phyloP scores from a whole-genome alignment of 177 flowering plant species.

The Tripterygium wilfordii region DNA sequence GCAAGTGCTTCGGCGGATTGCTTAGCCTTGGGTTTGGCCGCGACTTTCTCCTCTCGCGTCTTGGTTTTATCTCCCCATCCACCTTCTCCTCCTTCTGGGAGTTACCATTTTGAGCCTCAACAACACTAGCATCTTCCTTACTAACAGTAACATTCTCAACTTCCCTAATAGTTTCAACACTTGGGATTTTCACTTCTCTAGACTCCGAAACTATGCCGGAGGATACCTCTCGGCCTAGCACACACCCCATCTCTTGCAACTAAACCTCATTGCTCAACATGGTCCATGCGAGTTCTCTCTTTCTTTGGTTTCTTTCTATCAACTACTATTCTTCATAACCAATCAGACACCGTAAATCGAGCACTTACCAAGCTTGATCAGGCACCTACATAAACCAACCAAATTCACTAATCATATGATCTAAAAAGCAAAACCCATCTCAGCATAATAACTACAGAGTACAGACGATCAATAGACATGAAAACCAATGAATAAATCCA shows the following conservation, averaged over 20 bases:
- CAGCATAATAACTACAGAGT: too few species aligned
- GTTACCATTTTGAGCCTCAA: slow-evolving; percentile 12
- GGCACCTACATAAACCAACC: too few species aligned
- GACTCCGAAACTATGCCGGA: slow-evolving; percentile 21
- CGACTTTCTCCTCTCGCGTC: slow-evolving; percentile 27
- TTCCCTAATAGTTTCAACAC: slow-evolving; percentile 19
- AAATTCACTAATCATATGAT: too few species aligned
- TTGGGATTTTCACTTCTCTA: slow-evolving; percentile 11
- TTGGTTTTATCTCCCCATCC: slow-evolving; percentile 13
- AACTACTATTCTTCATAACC: slow-evolving; percentile 1
- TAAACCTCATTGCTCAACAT: slow-evolving; percentile 33
- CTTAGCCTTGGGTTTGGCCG: too few species aligned
- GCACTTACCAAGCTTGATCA: too few species aligned
- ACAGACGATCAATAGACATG: too few species aligned
- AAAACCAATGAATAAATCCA: too few species aligned
- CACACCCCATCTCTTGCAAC: slow-evolving; percentile 37
- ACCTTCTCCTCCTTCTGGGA: slow-evolving; percentile 16
- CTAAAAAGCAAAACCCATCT: too few species aligned
- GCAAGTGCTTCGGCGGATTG: slow-evolving; percentile 26
- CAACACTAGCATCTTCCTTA: slow-evolving; percentile 9
- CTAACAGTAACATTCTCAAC: slow-evolving; percentile 15
- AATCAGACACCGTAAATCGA: slow-evolving; percentile 1
- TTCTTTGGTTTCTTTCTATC: too few species aligned
- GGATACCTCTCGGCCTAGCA: slow-evolving; percentile 24
- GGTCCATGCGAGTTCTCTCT: neutral